Evolutionary conservation across 23 red algal genomes (phyloP), one percentile per base, ranked within the genome.

Genomic region (Gracilaria domingensis): DNA sequence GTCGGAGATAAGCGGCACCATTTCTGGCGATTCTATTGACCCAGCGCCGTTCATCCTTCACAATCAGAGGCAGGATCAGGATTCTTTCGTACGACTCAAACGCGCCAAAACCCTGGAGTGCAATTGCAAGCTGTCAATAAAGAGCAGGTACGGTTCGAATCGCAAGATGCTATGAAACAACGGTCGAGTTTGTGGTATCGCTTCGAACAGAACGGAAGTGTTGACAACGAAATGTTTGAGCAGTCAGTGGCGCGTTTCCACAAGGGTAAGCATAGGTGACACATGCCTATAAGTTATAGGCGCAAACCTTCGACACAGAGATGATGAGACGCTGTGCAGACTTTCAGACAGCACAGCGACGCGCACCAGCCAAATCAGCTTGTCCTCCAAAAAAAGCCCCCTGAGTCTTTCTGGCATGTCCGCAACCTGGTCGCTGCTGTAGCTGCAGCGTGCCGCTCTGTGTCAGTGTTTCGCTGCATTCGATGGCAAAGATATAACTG

Each of bases 1-100:
- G 72, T 77, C 72, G 23, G 72, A 77, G 8, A 50, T 25, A 25
- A 77, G 38, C 25, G 72, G 39, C 38, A 77, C 45, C 72, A 77
- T 77, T 50, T 77, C 72, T 50, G 72, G 72, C n/a, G 72, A 77
- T 14, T 77, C 72, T 1, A 37, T 33, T 2, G 72, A 77, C 9
- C 39, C 72, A 0, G 38, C 34, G 13, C 72, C 72, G 34, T 77
- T 77, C 72, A 77, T 77, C 3, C 7, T 69, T 12, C 26, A 4
- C 8, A 62, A 12, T 62, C 59, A 8, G 0, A 30, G 23, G 0
- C 7, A 62, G 59, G 42, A n/a, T n/a, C n/a, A 59, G 55, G 29
- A 62, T 24, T 2, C 29, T 24, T 29, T 29, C 13, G 21, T 0
- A 8, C 18, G 59, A 62, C 4, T 62, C 59, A 62, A 25, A 4